phyloP scores from a whole-genome alignment of 2,329 filamentous ascomycete genomes.

The Fusarium zealandicum region DNA sequence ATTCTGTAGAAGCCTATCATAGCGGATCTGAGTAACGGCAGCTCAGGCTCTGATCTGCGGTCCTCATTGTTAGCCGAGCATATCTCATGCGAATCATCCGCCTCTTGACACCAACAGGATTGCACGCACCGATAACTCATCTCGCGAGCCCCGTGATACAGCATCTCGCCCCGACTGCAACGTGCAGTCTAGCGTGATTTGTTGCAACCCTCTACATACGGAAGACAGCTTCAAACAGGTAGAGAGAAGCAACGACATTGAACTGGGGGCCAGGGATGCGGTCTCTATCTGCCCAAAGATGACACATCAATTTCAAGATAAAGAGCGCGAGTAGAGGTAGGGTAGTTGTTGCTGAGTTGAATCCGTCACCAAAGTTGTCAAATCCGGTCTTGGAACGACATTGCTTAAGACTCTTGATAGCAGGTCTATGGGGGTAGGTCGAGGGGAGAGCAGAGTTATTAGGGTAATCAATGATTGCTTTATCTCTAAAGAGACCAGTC shows the following conservation, averaged over 20 bases:
- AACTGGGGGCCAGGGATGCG: too few relatives aligned
- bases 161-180: conserved; percentile 16
- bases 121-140: conserved; percentile 2
- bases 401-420: too few relatives aligned
- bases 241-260: too few relatives aligned
- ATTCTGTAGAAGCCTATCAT: background rate
- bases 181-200: conserved; percentile 19
- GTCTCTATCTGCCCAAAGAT: too few relatives aligned
- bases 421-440: too few relatives aligned
- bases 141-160: conserved; percentile 21
- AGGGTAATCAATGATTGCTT: too few relatives aligned
- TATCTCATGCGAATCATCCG: conserved; percentile 14
- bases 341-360: background rate
- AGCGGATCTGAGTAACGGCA: conserved; percentile 16
- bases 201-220: background rate
- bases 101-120: conserved; percentile 5
- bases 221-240: too few relatives aligned
- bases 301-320: too few relatives aligned
- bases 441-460: too few relatives aligned
- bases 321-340: too few relatives aligned
- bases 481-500: too few relatives aligned
- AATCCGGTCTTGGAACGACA: too few relatives aligned
- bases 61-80: conserved; percentile 15
- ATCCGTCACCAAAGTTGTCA: background rate
- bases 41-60: conserved; percentile 12